Conservation (phyloP, 2,329 filamentous ascomycete genomes). For the Metarhizium guizhouense region DNA sequence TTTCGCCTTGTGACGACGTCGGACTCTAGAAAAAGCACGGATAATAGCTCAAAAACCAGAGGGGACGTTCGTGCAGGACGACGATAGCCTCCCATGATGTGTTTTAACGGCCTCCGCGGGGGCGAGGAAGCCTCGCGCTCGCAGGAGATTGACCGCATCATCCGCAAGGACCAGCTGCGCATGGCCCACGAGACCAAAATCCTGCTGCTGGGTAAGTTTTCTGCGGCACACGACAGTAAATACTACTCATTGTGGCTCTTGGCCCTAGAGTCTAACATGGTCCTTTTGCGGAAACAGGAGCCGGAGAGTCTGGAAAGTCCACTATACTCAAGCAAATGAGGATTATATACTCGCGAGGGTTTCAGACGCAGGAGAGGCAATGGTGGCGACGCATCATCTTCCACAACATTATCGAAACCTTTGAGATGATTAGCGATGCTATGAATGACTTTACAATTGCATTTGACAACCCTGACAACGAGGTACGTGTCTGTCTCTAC, state of each 20-base stretch:
- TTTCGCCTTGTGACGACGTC: not conserved
- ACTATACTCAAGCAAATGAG: constrained; percentile 99
- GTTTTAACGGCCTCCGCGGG: not conserved
- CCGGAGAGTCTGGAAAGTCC: constrained; percentile 84
- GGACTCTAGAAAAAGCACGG: not conserved
- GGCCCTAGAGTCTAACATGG: not conserved
- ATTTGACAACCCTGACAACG: constrained; percentile 73
- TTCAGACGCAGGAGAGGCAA: constrained; percentile 79
- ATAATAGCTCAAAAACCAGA: too few relatives aligned
- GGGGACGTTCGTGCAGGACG: not conserved
- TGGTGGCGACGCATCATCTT: constrained; percentile 95
- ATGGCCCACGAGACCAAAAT: constrained; percentile 88
- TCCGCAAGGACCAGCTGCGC: constrained; percentile 81
- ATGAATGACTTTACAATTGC: constrained; percentile 78
- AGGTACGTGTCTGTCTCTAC: constrained; percentile 45
- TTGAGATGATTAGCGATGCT: constrained; percentile 81
- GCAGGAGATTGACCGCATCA: constrained; percentile 74
- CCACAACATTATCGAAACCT: constrained; percentile 86
- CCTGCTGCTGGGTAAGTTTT: constrained; percentile 65
- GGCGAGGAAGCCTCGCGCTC: constrained; percentile 43
- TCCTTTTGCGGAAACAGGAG: constrained; percentile 46
- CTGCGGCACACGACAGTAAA: too few relatives aligned
- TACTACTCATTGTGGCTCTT: not conserved
- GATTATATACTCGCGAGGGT: constrained; percentile 89
- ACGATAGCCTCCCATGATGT: not conserved